Percentiles rank a stretch among this genome's conserved stretches.
Conservation (phyloP, 345 rosid genomes). For the Brassica rapa region DNA sequence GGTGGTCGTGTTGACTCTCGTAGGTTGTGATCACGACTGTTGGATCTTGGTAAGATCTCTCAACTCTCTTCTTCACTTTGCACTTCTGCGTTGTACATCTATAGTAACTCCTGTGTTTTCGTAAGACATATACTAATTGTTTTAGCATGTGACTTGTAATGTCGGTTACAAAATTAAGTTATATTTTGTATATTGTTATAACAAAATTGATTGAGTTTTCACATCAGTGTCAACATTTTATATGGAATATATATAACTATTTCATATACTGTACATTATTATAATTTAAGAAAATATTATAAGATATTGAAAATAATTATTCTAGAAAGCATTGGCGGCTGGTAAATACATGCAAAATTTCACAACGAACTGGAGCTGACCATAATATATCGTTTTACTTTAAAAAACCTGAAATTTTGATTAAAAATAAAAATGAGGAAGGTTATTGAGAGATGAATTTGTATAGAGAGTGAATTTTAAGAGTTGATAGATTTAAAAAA, state of each 20-base stretch:
- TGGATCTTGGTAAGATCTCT: slow-evolving; percentile 87
- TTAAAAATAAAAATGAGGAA: too few relatives aligned
- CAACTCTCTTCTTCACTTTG: slow-evolving; percentile 84
- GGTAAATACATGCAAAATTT: not conserved
- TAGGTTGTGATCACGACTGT: slow-evolving; percentile 82
- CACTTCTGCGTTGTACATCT: slow-evolving; percentile 92
- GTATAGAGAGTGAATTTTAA: too few relatives aligned
- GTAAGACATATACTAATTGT: not conserved
- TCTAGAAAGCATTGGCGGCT: too few relatives aligned
- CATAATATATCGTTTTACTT: not conserved
- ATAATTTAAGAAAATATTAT: too few relatives aligned
- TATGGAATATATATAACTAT: too few relatives aligned
- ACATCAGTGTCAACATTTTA: not conserved
- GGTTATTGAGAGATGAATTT: too few relatives aligned
- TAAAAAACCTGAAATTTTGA: too few relatives aligned
- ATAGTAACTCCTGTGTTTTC: slow-evolving; percentile 78
- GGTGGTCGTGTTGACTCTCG: slow-evolving; percentile 91
- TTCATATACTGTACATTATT: too few relatives aligned
- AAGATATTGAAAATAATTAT: too few relatives aligned
- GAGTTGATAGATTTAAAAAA: too few relatives aligned
- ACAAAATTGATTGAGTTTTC: not conserved
- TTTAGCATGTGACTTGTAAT: slow-evolving; percentile 18
- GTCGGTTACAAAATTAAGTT: slow-evolving; percentile 2
- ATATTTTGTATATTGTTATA: not conserved
- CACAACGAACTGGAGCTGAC: not conserved